phyloP scores from a whole-genome alignment of 805 yeast species.

The Saccharomycopsis vini region DNA sequence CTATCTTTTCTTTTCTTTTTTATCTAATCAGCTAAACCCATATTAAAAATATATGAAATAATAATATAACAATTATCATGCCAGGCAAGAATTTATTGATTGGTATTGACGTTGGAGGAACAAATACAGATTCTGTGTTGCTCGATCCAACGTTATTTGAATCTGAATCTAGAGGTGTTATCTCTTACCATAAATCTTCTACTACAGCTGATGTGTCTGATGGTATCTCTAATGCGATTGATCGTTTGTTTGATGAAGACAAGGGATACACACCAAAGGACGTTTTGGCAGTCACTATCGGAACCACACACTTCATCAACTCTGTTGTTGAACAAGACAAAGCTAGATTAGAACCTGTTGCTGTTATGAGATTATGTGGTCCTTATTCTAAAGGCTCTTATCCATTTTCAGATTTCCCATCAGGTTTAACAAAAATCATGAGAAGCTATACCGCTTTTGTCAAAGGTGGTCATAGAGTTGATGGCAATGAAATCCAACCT shows the following conservation, averaged over 20 bases:
- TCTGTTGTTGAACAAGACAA: slow-evolving; percentile 40
- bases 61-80: slow-evolving; percentile 3
- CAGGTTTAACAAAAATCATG: slow-evolving; percentile 28
- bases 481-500: slow-evolving; percentile 31
- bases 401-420: slow-evolving; percentile 40
- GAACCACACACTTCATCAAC: slow-evolving; percentile 44
- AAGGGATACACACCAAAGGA: slow-evolving; percentile 24
- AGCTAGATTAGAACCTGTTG: slow-evolving; percentile 35
- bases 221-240: slow-evolving; percentile 34
- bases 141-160: slow-evolving; percentile 29
- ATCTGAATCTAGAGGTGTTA: slow-evolving; percentile 26
- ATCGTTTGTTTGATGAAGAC: slow-evolving; percentile 25
- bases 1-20: no score
- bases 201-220: slow-evolving; percentile 37
- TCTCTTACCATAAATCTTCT: slow-evolving; percentile 35
- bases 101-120: slow-evolving; percentile 46
- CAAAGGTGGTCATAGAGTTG: slow-evolving; percentile 37
- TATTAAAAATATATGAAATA: not conserved
- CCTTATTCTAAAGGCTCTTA: slow-evolving; percentile 31
- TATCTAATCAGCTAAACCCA: not conserved
- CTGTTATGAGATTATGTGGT: slow-evolving; percentile 38
- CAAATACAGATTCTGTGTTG: slow-evolving; percentile 41
- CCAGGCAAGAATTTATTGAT: slow-evolving; percentile 20
- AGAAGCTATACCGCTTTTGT: slow-evolving; percentile 30
- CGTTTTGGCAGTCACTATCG: slow-evolving; percentile 37